Conservation (phyloP, 2,329 filamentous ascomycete species). For the Hymenotorrendiella dingleyae region DNA sequence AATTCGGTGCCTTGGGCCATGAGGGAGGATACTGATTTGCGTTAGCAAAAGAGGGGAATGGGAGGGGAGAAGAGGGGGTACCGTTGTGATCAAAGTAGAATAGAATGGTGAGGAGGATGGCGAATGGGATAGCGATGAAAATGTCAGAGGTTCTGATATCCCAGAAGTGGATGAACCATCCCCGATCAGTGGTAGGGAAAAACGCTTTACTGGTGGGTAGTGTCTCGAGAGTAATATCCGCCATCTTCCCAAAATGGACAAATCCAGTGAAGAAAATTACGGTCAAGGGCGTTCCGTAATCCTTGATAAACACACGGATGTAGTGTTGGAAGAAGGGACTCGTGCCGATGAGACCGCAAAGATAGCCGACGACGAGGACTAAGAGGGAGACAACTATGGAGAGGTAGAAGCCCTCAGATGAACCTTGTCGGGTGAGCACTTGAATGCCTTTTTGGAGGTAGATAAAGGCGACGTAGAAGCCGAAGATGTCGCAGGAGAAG, state of each 20-base stretch:
- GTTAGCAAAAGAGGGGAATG: not conserved
- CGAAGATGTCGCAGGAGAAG: conserved; percentile 90
- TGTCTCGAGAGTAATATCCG: conserved; percentile 58
- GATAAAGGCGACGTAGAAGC: conserved; percentile 88
- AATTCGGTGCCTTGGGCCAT: conserved; percentile 82
- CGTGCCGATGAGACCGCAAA: conserved; percentile 64
- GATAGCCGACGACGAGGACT: conserved; percentile 70
- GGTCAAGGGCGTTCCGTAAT: conserved; percentile 80
- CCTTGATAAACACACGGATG: conserved; percentile 76
- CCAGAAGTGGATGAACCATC: conserved; percentile 81
- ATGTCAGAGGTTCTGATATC: conserved; percentile 65
- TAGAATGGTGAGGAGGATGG: conserved; percentile 71
- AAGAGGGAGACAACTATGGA: conserved; percentile 71
- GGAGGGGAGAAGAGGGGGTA: conserved; percentile 29
- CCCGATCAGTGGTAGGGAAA: conserved; percentile 65
- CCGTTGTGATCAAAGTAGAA: conserved; percentile 91
- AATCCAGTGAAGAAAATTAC: conserved; percentile 88
- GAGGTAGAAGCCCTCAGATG: conserved; percentile 63
- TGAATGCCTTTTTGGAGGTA: conserved; percentile 90
- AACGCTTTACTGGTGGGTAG: conserved; percentile 75
- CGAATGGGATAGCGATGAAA: conserved; percentile 84
- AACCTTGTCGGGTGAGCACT: conserved; percentile 70
- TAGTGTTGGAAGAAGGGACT: conserved; percentile 69
- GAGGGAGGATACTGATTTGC: conserved; percentile 62
- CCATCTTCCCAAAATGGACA: conserved; percentile 79